phyloP scores from a whole-genome alignment of 257 asterid genomes.

The Hygrophila difformis region DNA sequence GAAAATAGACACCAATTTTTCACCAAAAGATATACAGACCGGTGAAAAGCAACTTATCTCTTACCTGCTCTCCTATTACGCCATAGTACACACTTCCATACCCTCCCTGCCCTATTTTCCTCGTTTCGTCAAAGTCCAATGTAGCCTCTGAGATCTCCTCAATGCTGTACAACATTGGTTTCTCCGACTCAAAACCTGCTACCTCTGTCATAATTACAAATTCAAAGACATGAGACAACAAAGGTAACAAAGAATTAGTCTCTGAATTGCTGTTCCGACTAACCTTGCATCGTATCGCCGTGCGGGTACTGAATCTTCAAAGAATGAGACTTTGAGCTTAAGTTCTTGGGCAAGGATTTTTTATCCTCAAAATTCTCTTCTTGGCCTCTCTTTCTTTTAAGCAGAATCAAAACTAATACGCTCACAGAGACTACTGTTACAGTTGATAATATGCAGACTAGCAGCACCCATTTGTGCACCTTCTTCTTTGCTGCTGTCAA shows the following conservation, averaged over 20 bases:
- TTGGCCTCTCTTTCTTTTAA: slow-evolving; percentile 27
- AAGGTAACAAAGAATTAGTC: no score
- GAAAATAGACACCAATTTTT: no score
- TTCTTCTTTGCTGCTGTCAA: slow-evolving; percentile 17
- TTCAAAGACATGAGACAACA: no score
- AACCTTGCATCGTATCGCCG: slow-evolving; percentile 44
- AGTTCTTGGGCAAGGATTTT: slow-evolving; percentile 28
- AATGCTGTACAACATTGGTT: slow-evolving; percentile 44
- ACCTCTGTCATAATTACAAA: slow-evolving; percentile 26
- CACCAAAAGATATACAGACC: no score
- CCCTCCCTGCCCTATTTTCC: slow-evolving; percentile 74
- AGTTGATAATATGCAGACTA: slow-evolving; percentile 34
- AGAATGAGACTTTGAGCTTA: slow-evolving; percentile 29
- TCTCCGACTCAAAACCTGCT: slow-evolving; percentile 62
- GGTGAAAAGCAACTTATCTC: no score
- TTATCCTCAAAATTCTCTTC: slow-evolving; percentile 27
- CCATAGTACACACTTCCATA: slow-evolving; percentile 79
- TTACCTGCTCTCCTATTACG: slow-evolving; percentile 46
- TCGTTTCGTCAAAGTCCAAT: slow-evolving; percentile 46
- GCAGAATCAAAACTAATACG: slow-evolving; percentile 35
- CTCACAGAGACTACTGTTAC: slow-evolving; percentile 47
- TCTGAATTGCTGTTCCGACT: background rate
- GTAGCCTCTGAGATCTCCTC: slow-evolving; percentile 77
- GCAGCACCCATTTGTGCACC: slow-evolving; percentile 39
- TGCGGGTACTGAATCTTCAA: slow-evolving; percentile 28